Evolutionary conservation across 495 filamentous ascomycete species (phyloP), one percentile per base, ranked within the genome.

Genomic region (Annulohypoxylon moriforme): DNA sequence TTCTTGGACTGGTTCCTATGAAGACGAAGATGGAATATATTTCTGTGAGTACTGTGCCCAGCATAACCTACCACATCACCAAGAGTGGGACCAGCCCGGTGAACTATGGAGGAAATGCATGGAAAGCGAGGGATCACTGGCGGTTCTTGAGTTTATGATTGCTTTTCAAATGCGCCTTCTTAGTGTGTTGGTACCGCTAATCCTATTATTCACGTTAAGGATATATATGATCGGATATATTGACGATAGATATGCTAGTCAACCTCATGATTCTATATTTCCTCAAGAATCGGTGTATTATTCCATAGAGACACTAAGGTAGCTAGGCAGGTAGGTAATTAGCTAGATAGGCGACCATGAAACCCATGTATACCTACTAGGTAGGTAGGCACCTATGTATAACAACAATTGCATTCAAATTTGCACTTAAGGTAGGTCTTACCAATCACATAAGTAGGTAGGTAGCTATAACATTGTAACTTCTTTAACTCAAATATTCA

Each of bases 31-130:
- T 14, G 38, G 47, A 8, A 22, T 49, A 22, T 34, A 33, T 8
- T 36, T n/a, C 29, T 77, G 75, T 38, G 64, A 66, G 14, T 73
- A 75, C 31, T 77, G 72, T 34, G 6, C 42, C 0, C 65, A 57
- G 36, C 58, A 68, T 11, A 65, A 68, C 3, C 11, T 72, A 2
- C 40, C 29, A 25, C 68, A 71, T 13, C 22, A 25, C 5, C 64
- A 10, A 0, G 53, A 64, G 16, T 38, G 18, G 14, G n/a, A n/a
- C n/a, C 38, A 71, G 6, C 33, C 68, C 7, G 34, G 49, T 38
- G 40, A 25, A 5, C 11, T 34, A 3, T 61, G 67, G 71, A 22
- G 25, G 20, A 67, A 53, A 24, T 62, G 22, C 14, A 60, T 68
- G 47, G 59, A 64, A 36, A 53, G 16, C 5, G 60, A 70, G 33